Conservation (phyloP, 345 rosid genomes). For the Kernera saxatilis region DNA sequence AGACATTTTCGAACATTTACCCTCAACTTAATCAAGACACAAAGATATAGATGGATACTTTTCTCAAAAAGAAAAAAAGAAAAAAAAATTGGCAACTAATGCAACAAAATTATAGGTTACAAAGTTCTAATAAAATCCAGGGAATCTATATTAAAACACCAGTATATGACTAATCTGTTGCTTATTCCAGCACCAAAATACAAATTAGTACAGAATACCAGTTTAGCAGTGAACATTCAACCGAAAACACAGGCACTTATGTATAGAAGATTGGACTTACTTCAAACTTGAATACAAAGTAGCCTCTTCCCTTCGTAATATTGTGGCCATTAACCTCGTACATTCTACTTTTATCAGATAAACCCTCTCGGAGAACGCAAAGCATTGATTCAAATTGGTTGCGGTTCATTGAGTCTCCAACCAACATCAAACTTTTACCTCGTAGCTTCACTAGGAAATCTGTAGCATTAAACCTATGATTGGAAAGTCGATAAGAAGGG, state of each 20-base stretch:
- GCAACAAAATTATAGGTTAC: not conserved
- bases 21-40: not conserved
- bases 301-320: conserved; percentile 87
- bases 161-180: not conserved
- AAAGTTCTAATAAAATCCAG: not conserved
- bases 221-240: not conserved
- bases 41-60: not conserved
- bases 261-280: conserved; percentile 35
- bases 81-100: not conserved
- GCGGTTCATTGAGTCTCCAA: conserved; percentile 96
- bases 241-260: not conserved
- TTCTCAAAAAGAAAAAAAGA: not conserved
- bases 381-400: conserved; percentile 87
- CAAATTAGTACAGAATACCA: not conserved
- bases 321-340: conserved; percentile 69
- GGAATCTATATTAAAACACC: not conserved
- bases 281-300: conserved; percentile 62
- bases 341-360: conserved; percentile 65
- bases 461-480: conserved; percentile 86
- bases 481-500: conserved; percentile 23
- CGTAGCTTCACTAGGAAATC: conserved; percentile 80
- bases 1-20: conserved; percentile 11
- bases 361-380: conserved; percentile 81
- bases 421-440: conserved; percentile 79
- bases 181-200: not conserved